Evolutionary conservation across 2,329 filamentous ascomycete species (phyloP), one percentile per base, ranked within the genome.

Genomic region (Tolypocladium nubicola): DNA sequence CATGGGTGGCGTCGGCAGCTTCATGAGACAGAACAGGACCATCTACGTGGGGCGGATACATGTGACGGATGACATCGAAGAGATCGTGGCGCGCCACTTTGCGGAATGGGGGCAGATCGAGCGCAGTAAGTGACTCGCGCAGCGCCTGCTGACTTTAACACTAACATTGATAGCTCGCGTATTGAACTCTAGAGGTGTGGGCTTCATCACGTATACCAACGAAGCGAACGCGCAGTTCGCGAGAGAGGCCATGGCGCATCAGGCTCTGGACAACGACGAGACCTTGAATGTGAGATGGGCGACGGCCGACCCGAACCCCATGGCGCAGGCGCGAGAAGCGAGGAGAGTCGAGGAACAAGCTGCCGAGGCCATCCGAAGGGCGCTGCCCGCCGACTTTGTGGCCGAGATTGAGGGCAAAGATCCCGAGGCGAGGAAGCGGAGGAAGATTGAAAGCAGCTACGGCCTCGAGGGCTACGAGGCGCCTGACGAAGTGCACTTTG

Each of bases 261-360:
- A 99, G 74, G 84, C 85, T 1, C 78, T 99, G 35, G 94, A 99
- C 66, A 88, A 97, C 71, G 87, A 85, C 61, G 94, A 99, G 73
- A 86, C 97, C 26, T 76, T 99, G 33, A 99, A 99, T 71, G 92
- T 99, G 53, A 82, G 95, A 61, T 99, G 94, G 94, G 94, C 94
- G 47, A 99, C 94, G 0, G 88, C 90, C 8, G 94, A 99, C 68
- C 94, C 94, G 1, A 99, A 99, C 64, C 94, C 94, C 0, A 86
- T 94, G 77, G 91, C 93, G 2, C 90, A 96, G 71, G 95, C 95
- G 62, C 82, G 95, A 59, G 94, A 99, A 73, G 93, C 88, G 3
- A 81, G 88, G 43, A 81, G 87, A 45, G 87, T 99, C 59, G 94
- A 99, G 69, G 94, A 99, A 68, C 94, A 99, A 71, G 94, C 94